A percentile compares a stretch with the other conserved stretches of the same genome.
Evolutionary conservation across 2,329 filamentous ascomycete species (phyloP).

Genomic region (Pseudogymnoascus sp.): DNA sequence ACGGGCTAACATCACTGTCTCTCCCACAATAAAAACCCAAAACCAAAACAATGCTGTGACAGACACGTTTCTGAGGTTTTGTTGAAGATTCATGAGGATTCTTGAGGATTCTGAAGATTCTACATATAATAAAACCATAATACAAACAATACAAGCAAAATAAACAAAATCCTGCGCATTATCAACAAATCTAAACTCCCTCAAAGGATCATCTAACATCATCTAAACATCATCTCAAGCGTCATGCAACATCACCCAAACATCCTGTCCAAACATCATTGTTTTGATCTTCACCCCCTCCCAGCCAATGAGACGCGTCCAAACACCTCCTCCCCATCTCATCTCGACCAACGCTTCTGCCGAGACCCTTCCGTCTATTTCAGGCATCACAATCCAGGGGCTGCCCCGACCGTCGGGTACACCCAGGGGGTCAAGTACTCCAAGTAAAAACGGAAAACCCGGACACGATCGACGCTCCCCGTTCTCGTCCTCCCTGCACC

Average conservation of each 20-base stretch:
- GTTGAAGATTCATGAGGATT: neutral
- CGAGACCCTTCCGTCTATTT: slow-evolving; percentile 1
- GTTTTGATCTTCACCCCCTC: neutral
- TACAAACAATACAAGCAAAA: neutral
- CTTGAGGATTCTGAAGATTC: neutral
- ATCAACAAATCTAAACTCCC: neutral
- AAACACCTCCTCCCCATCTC: neutral
- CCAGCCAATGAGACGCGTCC: slow-evolving; percentile 3
- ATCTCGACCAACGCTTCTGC: slow-evolving; percentile 3
- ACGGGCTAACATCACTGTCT: neutral
- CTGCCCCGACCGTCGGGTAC: slow-evolving; percentile 1
- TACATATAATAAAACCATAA: neutral
- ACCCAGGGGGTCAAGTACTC: neutral
- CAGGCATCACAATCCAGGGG: slow-evolving; percentile 4
- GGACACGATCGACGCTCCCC: neutral
- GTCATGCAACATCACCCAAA: neutral
- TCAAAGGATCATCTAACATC: neutral
- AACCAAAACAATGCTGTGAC: neutral
- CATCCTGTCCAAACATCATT: slow-evolving; percentile 2
- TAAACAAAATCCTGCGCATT: neutral
- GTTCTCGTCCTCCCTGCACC: neutral
- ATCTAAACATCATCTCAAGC: slow-evolving; percentile 3
- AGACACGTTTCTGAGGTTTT: neutral
- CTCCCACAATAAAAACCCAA: neutral
- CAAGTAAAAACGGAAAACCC: neutral